Base-by-base conservation (phyloP, 805 yeast species). In the Candida odintsovae region DNA sequence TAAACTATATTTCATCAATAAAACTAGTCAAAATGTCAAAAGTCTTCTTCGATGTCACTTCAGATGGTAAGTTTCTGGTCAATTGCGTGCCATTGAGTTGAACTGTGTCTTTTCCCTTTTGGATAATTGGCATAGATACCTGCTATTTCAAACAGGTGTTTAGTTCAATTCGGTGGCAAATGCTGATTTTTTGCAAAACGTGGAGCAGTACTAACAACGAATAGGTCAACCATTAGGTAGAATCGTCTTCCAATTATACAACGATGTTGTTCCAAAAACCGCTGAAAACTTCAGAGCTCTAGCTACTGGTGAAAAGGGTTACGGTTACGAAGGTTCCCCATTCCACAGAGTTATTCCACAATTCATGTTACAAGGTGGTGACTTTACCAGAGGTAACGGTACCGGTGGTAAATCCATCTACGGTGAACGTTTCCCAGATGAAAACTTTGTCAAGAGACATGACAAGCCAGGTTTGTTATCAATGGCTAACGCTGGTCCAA, bases 351-450 rank as follows among this genome's bases (percentile, higher is more conserved):
- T 48, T 36, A 48, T 48, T 33, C 50, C 50, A 48, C 69, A 75
- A 51, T 83, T 83, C 63, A 83, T 83, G 90, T 73, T 84, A 50
- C 90, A 83, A 69, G 90, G 90, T 65, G 90, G 90, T 64, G 90
- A 84, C 68, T 84, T 79, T 70, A 82, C 85, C 45, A 71, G 76
- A 53, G 81, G 83, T 46, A 73, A 75, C 52, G 90, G 90, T 46
- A 75, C 77, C 57, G 90, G 90, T 54, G 90, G 90, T 48, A 81
- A 80, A 59, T 81, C 87, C 31, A 84, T 83, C 59, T 83, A 81
- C 60, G 90, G 90, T 42, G 70, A 68, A 56, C 78, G 73, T 61
- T 84, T 83, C 59, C 73, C 70, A 26, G 90, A 84, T 59, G 89
- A 84, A 63, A 82, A 83, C 69, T 84, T 84, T 61, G 61, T 63